Evolutionary conservation across 2,329 filamentous ascomycete genomes (phyloP).

Genomic region (Tolypocladium album): DNA sequence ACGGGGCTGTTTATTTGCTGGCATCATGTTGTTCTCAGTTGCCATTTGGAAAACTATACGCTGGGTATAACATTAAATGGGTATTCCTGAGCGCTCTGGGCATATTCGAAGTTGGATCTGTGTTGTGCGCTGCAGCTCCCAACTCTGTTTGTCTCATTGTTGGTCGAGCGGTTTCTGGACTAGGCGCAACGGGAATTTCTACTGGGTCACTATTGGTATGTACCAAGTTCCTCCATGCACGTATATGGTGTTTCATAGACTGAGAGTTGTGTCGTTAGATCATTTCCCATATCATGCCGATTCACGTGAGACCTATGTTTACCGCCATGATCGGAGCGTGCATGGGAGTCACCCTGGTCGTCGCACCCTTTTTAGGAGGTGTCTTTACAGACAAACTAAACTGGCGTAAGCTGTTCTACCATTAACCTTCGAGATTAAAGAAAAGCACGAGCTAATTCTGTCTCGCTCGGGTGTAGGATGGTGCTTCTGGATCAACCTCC

Average conservation of each 20-base stretch:
- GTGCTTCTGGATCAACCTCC: neutral
- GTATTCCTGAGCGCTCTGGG: neutral
- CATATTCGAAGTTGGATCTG: neutral
- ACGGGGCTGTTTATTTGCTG: neutral
- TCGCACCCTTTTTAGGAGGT: neutral
- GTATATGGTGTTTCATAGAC: neutral
- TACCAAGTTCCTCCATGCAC: neutral
- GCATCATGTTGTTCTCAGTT: neutral
- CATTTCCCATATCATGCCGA: neutral
- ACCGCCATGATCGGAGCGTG: neutral
- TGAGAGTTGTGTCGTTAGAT: neutral
- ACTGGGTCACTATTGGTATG: neutral
- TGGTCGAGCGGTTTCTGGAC: neutral
- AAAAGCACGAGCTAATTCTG: neutral
- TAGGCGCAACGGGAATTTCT: neutral
- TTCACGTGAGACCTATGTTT: neutral
- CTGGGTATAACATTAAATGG: neutral
- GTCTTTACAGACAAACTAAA: neutral
- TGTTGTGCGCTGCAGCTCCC: neutral
- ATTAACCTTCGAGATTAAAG: too few relatives aligned
- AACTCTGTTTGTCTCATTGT: neutral
- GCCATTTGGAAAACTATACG: neutral
- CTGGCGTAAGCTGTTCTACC: neutral
- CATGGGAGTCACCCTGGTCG: neutral
- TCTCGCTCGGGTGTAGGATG: neutral